Base-by-base conservation (phyloP, 305 asterid species). In the Salvia sclarea region DNA sequence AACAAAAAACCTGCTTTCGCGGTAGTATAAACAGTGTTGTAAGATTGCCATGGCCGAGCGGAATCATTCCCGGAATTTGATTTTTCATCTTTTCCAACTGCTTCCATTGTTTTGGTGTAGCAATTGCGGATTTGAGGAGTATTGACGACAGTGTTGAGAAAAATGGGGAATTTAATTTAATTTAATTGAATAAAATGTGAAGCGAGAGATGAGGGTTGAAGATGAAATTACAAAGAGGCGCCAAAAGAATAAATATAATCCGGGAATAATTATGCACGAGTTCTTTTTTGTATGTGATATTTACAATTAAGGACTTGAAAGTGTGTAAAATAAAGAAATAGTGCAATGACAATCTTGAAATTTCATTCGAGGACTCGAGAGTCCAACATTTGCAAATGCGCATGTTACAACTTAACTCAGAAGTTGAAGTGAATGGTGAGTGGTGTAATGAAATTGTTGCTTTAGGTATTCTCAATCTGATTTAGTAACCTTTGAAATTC, bases 41-140 rank as follows among this genome's bases (percentile, higher is more conserved):
- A 90, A 13, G 98, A 88, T 76, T 90, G 83, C 98, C 98, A 90
- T 58, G 98, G 98, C 61, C 88, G 89, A 47, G 75, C 80, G 17
- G 83, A 59, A 61, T 79, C 78, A 38, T 71, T 81, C 20, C 58
- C 79, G 44, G 82, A 55, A 10, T 66, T 64, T 1, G 89, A 64
- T 50, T 55, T 65, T 68, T 77, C 86, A 53, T 56, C 75, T 44
- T 76, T 78, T 73, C 78, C 84, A 88, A 83, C 85, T 68, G 61
- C 57, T 55, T 63, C 45, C 44, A 18, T 60, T 28, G 11, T 2
- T 24, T 67, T 40, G 25, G 13, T 6, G 37, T 4, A 49, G 44
- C 41, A 55, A 41, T 63, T 71, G 52, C 56, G 60, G 28, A 6
- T 22, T 30, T 6, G 30, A 48, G 33, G 52, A 25, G 35, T 76